Percentiles rank a stretch among this genome's conserved stretches.
Evolutionary conservation across 2,329 filamentous ascomycete species (phyloP).

Genomic region (Aspergillaceae sp.): DNA sequence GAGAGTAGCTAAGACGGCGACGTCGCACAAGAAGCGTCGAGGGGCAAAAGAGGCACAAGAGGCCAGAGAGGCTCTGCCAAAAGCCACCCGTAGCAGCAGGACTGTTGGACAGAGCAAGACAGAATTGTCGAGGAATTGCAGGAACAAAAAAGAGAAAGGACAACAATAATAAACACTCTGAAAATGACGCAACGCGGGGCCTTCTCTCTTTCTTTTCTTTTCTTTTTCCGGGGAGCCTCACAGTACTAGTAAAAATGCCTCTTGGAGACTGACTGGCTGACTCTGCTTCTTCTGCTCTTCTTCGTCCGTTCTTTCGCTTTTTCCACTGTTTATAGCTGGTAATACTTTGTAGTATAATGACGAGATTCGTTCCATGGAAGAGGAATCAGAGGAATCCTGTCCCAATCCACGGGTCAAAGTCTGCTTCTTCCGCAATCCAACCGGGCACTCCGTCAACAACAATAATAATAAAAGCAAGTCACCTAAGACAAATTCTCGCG

Average conservation of each 20-base stretch:
- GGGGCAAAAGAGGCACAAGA: background rate
- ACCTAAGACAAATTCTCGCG: background rate
- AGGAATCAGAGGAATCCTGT: background rate
- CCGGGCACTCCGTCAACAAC: background rate
- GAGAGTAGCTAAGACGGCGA: background rate
- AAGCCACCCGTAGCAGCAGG: background rate
- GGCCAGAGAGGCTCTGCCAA: background rate
- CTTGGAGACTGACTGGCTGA: no score
- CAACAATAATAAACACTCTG: background rate
- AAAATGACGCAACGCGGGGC: background rate
- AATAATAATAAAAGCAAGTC: background rate
- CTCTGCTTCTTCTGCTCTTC: no score
- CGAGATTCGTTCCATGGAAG: no score
- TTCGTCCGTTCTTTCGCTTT: no score
- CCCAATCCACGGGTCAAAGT: background rate
- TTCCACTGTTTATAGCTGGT: no score
- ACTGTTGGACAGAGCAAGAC: background rate
- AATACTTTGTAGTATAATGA: no score
- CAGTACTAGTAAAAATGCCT: no score
- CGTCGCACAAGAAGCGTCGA: background rate
- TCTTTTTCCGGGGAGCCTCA: background rate
- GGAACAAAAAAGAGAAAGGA: background rate
- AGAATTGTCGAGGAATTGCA: background rate
- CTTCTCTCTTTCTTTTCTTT: background rate
- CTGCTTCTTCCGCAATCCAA: conserved; percentile 1